Evolutionary conservation across 345 rosid species (phyloP), one percentile per base, ranked within the genome.

Genomic region (Euphorbia pulcherrima): DNA sequence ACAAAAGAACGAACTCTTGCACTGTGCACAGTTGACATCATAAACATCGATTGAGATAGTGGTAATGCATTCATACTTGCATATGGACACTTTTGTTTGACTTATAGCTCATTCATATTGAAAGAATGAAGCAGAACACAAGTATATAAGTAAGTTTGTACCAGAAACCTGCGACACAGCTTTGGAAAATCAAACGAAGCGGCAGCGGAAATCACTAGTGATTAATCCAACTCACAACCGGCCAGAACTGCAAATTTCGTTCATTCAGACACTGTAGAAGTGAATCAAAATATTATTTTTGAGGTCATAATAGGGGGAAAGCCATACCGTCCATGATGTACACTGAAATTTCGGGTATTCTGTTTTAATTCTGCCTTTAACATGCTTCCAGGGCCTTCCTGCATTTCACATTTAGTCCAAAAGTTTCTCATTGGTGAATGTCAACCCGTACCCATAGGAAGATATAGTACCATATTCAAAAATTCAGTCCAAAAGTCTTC

Each of bases 331-430:
- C 98, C 98, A 93, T 53, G 97, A 67, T 48, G 96, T 82, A 62
- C 79, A 72, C 75, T 87, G 97, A 62, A 90, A 85, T 0, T 77
- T 64, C 0, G 95, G 98, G 75, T 85, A 93, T 64, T 88, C 86
- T 83, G 80, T 85, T 81, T 83, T 89, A 71, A 93, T 81, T 73
- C 81, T 93, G 27, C 80, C 66, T 82, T 83, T 87, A 69, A 89
- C 97, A 26, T 86, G 90, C 72, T 47, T 60, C 97, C 95, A 89
- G 4, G 91, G 95, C 72, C 88, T 79, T 80, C 88, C 98, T 93
- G 85, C 83, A 86, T 67, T 75, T 82, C 60, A 64, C 17, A 26
- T 63, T 52, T n/a, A n/a, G n/a, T n/a, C n/a, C n/a, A n/a, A n/a
- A n/a, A n/a, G n/a, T n/a, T n/a, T n/a, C n/a, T n/a, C n/a, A n/a